Evolutionary conservation across 148 eudicot genomes (phyloP).

Genomic region (Silene uniflora): DNA sequence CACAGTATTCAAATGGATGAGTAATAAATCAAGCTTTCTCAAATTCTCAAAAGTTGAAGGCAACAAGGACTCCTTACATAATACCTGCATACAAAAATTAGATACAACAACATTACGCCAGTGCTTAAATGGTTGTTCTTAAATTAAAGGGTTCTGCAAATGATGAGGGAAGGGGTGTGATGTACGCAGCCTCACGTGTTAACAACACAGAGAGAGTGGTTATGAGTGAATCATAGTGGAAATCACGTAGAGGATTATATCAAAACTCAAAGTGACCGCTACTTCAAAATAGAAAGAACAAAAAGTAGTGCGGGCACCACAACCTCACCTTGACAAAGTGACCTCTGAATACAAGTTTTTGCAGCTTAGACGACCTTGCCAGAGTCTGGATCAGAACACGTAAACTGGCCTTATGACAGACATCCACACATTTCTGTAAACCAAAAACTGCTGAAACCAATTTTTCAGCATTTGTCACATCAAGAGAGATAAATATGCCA

Average conservation of each 20-base stretch:
- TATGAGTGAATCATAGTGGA: no score
- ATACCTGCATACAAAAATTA: not conserved
- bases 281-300: no score
- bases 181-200: no score
- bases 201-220: no score
- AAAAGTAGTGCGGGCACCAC: no score
- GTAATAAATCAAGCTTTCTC: not conserved
- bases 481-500: not conserved
- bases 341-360: not conserved
- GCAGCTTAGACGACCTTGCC: not conserved
- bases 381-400: not conserved
- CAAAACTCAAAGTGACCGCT: no score
- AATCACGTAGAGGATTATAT: no score
- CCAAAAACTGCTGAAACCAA: not conserved
- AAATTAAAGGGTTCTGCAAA: no score
- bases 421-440: not conserved
- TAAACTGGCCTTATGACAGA: not conserved
- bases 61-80: not conserved
- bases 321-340: no score
- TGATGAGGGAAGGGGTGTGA: no score
- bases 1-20: not conserved
- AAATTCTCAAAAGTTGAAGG: not conserved
- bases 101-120: no score
- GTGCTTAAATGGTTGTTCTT: no score
- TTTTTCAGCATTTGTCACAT: not conserved